Evolutionary conservation across 2,329 filamentous ascomycete genomes (phyloP).

Genomic region (Corynespora cassiicola): DNA sequence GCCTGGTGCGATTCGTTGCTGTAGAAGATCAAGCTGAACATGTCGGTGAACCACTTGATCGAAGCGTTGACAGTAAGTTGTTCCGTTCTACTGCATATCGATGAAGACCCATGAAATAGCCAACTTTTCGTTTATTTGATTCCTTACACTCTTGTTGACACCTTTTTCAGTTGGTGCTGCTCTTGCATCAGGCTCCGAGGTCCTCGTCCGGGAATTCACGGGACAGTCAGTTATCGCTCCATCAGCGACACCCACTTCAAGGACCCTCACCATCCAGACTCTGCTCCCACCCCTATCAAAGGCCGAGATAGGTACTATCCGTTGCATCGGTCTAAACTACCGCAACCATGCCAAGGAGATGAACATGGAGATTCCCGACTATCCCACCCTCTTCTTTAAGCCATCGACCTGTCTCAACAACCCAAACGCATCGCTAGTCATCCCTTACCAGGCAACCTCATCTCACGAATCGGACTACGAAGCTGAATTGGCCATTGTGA

Average conservation of each 20-base stretch:
- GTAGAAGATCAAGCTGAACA: constrained; percentile 19
- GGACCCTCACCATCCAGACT: constrained; percentile 12
- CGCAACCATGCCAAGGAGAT: constrained; percentile 23
- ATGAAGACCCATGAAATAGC: background rate
- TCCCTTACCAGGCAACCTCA: constrained; percentile 18
- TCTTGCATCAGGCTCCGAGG: constrained; percentile 9
- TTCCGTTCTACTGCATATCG: background rate
- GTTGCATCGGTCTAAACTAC: constrained; percentile 55
- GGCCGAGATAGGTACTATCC: constrained; percentile 49
- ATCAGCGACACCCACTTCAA: constrained; percentile 8
- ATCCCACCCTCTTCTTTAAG: constrained; percentile 26
- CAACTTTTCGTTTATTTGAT: background rate
- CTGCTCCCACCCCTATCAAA: constrained; percentile 42
- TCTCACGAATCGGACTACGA: constrained; percentile 25
- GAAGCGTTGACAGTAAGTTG: constrained; percentile 15
- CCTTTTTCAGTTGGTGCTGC: constrained; percentile 19
- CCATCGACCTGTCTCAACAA: constrained; percentile 17
- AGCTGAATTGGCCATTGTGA: constrained; percentile 47
- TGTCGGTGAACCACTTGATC: constrained; percentile 18
- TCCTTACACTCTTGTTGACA: background rate
- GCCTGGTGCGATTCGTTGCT: constrained; percentile 21
- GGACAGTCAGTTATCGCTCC: constrained; percentile 10
- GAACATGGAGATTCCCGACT: constrained; percentile 17
- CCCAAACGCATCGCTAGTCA: constrained; percentile 16
- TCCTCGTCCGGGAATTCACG: constrained; percentile 16